Percentiles rank a stretch among this genome's conserved stretches.
Evolutionary conservation across 108 stramenopile species (phyloP).

Genomic region (Nannochloropsis gaditana): DNA sequence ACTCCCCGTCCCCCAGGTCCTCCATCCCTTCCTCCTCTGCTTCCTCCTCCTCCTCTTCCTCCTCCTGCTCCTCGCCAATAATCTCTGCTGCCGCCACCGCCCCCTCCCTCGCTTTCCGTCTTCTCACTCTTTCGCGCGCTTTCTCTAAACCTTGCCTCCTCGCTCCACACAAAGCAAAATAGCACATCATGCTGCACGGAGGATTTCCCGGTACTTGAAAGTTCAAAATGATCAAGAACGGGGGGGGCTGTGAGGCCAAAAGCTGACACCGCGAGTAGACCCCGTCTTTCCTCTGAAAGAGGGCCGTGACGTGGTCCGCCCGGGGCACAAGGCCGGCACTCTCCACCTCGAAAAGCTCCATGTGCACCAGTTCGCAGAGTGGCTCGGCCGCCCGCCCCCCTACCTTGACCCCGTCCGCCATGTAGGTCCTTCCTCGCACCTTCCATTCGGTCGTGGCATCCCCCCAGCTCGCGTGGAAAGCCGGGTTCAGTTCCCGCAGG

Average conservation of each 20-base stretch:
- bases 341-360: constrained; percentile 22
- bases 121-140: not conserved
- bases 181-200: constrained; percentile 18
- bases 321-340: not conserved
- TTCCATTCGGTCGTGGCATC: constrained; percentile 16
- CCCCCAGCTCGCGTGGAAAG: not conserved
- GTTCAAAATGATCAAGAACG: constrained; percentile 21
- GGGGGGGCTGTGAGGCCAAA: not conserved
- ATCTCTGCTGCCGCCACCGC: not conserved
- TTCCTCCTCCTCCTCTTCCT: not conserved
- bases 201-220: constrained; percentile 17
- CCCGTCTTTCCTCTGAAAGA: constrained; percentile 15
- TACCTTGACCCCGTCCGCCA: constrained; percentile 18
- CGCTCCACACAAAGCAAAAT: not conserved
- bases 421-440: constrained; percentile 22
- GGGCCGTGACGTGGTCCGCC: not conserved
- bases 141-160: not conserved
- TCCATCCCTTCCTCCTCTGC: not conserved
- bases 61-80: not conserved
- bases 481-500: constrained; percentile 10
- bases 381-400: not conserved
- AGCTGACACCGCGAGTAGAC: not conserved
- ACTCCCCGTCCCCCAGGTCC: not conserved
- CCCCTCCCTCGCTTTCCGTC: not conserved
- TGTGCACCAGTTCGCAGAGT: constrained; percentile 7